These are phyloP conservation scores for Hypsizygus marmoreus DNA, from an alignment of 768 basidiomycete genomes.

Conservation along the genomic window DNA sequence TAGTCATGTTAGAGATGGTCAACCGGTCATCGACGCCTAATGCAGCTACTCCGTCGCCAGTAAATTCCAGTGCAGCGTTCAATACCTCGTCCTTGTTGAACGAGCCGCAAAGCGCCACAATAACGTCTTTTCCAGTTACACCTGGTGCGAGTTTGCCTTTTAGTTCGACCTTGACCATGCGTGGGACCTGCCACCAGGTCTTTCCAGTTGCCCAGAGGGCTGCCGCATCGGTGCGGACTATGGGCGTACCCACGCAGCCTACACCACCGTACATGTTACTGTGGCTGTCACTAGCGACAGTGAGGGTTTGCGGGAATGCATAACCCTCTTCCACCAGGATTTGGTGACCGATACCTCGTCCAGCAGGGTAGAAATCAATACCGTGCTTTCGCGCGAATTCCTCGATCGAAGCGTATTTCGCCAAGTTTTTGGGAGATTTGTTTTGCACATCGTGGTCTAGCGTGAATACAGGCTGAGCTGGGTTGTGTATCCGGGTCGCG, in stretches of 20 bases:
- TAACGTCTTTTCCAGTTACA: slow-evolving; percentile 97
- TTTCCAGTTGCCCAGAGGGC: slow-evolving; percentile 98
- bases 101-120: slow-evolving; percentile 92
- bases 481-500: slow-evolving; percentile 79
- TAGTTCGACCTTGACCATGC: slow-evolving; percentile 94
- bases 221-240: slow-evolving; percentile 93
- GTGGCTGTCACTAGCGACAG: slow-evolving; percentile 95
- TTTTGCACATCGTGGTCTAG: slow-evolving; percentile 99
- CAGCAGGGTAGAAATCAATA: slow-evolving; percentile 96
- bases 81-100: slow-evolving; percentile 97
- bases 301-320: slow-evolving; percentile 93
- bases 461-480: slow-evolving; percentile 89
- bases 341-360: slow-evolving; percentile 97
- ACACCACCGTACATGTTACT: slow-evolving; percentile 99
- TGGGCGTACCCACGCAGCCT: slow-evolving; percentile 95
- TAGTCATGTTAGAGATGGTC: slow-evolving; percentile 99
- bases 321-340: slow-evolving; percentile 98
- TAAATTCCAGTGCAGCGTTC: slow-evolving; percentile 96
- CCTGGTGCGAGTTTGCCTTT: slow-evolving; percentile 80
- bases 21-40: slow-evolving; percentile 89
- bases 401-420: slow-evolving; percentile 92
- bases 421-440: slow-evolving; percentile 83
- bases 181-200: slow-evolving; percentile 99
- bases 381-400: slow-evolving; percentile 81
- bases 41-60: slow-evolving; percentile 80